Base-by-base conservation (phyloP, 2,329 filamentous ascomycete genomes). In the Pleurostoma richardsiae region DNA sequence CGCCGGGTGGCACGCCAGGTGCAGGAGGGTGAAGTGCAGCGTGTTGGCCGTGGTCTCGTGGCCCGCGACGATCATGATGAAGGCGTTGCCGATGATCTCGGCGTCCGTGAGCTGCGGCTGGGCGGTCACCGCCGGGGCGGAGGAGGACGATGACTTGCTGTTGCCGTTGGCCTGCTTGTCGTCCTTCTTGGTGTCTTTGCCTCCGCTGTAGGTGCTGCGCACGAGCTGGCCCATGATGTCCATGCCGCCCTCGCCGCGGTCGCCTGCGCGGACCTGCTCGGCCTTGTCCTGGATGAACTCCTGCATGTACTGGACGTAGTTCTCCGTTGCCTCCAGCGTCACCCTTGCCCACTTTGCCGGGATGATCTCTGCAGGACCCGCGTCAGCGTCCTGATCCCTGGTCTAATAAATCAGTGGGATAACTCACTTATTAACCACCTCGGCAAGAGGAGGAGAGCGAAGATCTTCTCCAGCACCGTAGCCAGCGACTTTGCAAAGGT, bases 31-130 rank as follows among this genome's bases (percentile, higher is more conserved):
- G 60, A 88, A 90, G 65, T 91, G 85, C 38, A 90, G 71, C 4
- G 80, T 77, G 62, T 88, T 89, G 42, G 87, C 87, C 2, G 86
- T 86, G 2, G 88, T 91, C 64, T 94, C 88, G 64, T 94, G 87
- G 10, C 88, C 88, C 1, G 88, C 88, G 2, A 91, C 72, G 50
- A 80, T 73, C 65, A 83, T 80, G 55, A 84, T 71, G 52, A 85
- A 85, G 26, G 85, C 81, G 58, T 90, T 90, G 43, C 86, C 85
- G 29, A 87, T 68, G 49, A 91, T 84, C 46, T 90, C 85, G 4
- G 74, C 73, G 52, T 83, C 78, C 4, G 67, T 72, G n/a, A 86
- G 63, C 19, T 64, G 61, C 10, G 64, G 68, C 5, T 59, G 52
- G 49, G 30, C 49, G 33, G 47, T 38, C 10, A 41, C 43, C 36